phyloP scores from a whole-genome alignment of 257 asterid species.

The Eucommia ulmoides region DNA sequence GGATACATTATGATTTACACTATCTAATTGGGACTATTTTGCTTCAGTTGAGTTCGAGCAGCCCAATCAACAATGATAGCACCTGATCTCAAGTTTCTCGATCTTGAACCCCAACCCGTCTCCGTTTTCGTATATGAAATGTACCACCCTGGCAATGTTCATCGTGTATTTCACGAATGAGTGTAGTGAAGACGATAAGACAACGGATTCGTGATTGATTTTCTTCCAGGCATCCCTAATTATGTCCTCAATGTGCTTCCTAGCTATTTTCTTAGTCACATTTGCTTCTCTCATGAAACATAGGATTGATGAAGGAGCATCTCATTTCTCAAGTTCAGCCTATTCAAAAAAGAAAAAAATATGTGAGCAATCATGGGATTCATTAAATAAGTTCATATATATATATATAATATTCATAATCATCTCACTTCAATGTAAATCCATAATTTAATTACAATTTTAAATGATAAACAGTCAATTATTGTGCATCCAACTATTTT shows the following conservation, averaged over 20 bases:
- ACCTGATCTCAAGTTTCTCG: constrained; percentile 25
- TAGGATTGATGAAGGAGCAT: constrained; percentile 44
- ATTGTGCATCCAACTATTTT: too few relatives aligned
- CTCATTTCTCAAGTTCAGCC: constrained; percentile 57
- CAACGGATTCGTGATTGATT: constrained; percentile 27
- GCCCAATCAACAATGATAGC: constrained; percentile 35
- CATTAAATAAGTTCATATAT: too few relatives aligned
- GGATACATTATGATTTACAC: too few relatives aligned
- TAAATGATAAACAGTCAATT: too few relatives aligned
- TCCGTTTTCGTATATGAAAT: constrained; percentile 41
- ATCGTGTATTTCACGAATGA: constrained; percentile 16
- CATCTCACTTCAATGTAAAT: too few relatives aligned
- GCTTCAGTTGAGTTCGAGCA: constrained; percentile 10
- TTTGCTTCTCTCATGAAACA: constrained; percentile 49
- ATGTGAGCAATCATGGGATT: too few relatives aligned
- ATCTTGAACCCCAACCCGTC: constrained; percentile 57
- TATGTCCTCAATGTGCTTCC: constrained; percentile 21
- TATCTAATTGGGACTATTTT: too few relatives aligned
- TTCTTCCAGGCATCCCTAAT: constrained; percentile 26
- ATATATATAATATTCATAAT: too few relatives aligned
- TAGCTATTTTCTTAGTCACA: constrained; percentile 26
- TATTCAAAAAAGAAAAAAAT: too few relatives aligned
- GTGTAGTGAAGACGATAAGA: constrained; percentile 1
- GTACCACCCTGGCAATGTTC: constrained; percentile 33
- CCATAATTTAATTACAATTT: too few relatives aligned